Conservation (phyloP, 192 early-diverging fungal genomes). For the Cetraspora pellucida region DNA sequence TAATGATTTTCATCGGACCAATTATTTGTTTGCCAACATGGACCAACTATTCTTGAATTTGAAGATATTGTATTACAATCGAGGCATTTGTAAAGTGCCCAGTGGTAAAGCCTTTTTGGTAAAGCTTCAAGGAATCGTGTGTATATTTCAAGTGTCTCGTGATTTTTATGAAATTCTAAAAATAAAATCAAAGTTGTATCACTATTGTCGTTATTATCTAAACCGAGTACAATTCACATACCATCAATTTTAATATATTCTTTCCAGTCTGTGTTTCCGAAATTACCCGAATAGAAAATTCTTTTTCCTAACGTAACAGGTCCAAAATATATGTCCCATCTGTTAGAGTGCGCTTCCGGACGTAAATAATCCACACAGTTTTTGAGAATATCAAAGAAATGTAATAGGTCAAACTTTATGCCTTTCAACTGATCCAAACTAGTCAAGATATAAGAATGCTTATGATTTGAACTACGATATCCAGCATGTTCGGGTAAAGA, state of each 20-base stretch:
- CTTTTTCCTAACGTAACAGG: background rate
- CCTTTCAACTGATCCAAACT: slow-evolving; percentile 2
- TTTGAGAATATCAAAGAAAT: slow-evolving; percentile 21
- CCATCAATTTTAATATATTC: slow-evolving; percentile 19
- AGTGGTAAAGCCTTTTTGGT: slow-evolving; percentile 7
- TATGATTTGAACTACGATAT: slow-evolving; percentile 9
- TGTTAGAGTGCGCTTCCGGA: background rate
- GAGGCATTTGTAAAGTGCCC: slow-evolving; percentile 2
- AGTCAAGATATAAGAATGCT: background rate
- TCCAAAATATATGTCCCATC: slow-evolving; percentile 11
- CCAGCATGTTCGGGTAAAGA: background rate
- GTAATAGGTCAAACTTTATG: slow-evolving; percentile 9
- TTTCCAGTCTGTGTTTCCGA: background rate
- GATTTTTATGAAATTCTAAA: slow-evolving; percentile 7
- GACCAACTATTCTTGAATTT: background rate
- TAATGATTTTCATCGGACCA: background rate
- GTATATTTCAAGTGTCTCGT: background rate
- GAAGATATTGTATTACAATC: slow-evolving; percentile 1
- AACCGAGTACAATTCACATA: background rate
- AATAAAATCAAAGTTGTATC: background rate
- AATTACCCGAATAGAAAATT: background rate
- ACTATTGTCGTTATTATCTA: background rate
- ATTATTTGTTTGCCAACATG: slow-evolving; percentile 12
- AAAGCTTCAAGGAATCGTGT: background rate
- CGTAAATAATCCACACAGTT: background rate